Conservation (phyloP, 2,329 filamentous ascomycete genomes). For the Penicillium crustosum region DNA sequence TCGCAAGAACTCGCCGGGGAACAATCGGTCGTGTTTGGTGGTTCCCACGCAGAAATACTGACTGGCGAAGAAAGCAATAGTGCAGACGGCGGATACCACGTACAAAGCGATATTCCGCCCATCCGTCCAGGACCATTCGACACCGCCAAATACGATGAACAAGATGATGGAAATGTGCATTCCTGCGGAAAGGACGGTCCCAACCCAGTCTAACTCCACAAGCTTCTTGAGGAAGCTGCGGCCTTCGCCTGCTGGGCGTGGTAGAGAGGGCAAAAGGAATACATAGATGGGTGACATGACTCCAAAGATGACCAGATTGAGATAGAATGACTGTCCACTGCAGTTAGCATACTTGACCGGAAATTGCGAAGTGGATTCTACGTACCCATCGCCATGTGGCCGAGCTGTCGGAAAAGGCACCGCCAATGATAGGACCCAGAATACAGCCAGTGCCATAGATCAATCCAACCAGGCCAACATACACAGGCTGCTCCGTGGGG, state of each 20-base stretch:
- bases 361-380: not conserved
- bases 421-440: not conserved
- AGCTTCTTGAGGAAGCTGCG: not conserved
- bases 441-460: not conserved
- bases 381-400: not conserved
- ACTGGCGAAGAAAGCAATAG: not conserved
- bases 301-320: not conserved
- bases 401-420: not conserved
- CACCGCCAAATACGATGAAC: not conserved
- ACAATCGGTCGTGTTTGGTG: not conserved
- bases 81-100: not conserved
- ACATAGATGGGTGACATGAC: not conserved
- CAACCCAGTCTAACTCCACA: not conserved
- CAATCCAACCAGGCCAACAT: not conserved
- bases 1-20: not conserved
- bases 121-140: not conserved
- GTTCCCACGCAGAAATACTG: not conserved
- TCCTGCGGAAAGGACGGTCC: not conserved
- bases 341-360: not conserved
- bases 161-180: not conserved
- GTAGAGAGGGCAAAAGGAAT: not conserved
- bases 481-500: not conserved
- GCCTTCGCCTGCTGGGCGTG: not conserved
- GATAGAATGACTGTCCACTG: not conserved
- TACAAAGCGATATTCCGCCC: not conserved